phyloP scores from a whole-genome alignment of 805 yeast species.

The Candida caryicola region DNA sequence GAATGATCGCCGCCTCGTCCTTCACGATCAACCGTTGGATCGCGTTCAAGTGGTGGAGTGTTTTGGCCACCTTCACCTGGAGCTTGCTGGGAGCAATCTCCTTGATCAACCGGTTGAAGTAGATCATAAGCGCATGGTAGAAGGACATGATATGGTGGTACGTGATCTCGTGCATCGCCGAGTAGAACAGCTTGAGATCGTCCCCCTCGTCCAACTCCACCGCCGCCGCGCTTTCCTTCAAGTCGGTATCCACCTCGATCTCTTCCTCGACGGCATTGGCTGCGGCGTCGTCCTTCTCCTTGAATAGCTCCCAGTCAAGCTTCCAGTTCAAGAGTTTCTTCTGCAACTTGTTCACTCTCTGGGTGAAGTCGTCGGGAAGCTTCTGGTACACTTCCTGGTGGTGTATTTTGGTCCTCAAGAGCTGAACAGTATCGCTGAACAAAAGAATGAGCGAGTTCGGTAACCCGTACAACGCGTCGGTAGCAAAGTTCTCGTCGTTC shows the following conservation, averaged over 20 bases:
- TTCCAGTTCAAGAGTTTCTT: conserved; percentile 51
- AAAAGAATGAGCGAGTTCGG: conserved; percentile 76
- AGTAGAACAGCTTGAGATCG: conserved; percentile 34
- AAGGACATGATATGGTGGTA: conserved; percentile 80
- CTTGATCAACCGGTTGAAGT: conserved; percentile 63
- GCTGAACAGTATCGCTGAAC: conserved; percentile 68
- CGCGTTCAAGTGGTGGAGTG: conserved; percentile 60
- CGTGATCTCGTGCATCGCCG: conserved; percentile 65
- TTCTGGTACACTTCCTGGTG: conserved; percentile 33
- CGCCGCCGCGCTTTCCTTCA: conserved; percentile 9
- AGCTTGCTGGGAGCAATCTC: conserved; percentile 52
- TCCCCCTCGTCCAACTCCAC: conserved; percentile 9
- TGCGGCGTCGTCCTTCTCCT: conserved; percentile 18
- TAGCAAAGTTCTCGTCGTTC: conserved; percentile 59
- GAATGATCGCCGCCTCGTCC: conserved; percentile 60
- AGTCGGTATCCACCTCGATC: conserved; percentile 7
- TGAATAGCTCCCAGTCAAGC: conserved; percentile 65
- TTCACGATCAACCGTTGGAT: conserved; percentile 56
- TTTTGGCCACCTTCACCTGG: conserved; percentile 61
- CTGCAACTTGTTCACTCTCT: conserved; percentile 23
- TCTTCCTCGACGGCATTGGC: conserved; percentile 11
- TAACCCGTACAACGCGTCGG: conserved; percentile 79
- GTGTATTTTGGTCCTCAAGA: conserved; percentile 61
- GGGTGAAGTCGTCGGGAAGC: conserved; percentile 34
- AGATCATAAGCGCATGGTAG: conserved; percentile 67